Percentiles rank a stretch among this genome's conserved stretches.
Conservation (phyloP, 306 rosid genomes). For the Trifolium fragiferum region DNA sequence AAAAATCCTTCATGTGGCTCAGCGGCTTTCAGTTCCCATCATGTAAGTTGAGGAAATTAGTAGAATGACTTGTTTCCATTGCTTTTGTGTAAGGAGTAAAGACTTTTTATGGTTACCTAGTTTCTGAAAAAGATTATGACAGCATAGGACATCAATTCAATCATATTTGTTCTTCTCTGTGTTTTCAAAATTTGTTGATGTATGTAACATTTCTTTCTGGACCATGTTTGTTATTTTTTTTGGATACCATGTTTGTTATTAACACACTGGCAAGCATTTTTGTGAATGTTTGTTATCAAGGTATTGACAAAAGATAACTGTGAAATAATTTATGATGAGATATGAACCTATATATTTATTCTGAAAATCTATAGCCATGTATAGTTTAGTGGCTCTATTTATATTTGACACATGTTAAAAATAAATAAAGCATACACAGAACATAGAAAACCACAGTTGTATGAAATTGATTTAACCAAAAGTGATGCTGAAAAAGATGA, state of each 20-base stretch:
- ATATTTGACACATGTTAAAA: background rate
- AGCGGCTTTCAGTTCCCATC: too few relatives aligned
- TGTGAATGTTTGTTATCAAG: background rate
- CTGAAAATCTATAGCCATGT: too few relatives aligned
- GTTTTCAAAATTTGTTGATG: conserved; percentile 4
- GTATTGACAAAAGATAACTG: background rate
- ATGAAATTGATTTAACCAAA: too few relatives aligned
- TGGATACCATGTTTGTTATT: background rate
- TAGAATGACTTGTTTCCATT: conserved; percentile 30
- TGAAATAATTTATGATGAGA: background rate
- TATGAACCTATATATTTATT: background rate
- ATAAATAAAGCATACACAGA: background rate
- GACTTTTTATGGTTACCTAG: conserved; percentile 22
- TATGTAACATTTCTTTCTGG: conserved; percentile 14
- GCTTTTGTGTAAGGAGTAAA: background rate
- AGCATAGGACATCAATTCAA: conserved; percentile 6
- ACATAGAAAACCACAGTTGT: too few relatives aligned
- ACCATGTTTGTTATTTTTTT: background rate
- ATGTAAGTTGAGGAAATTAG: conserved; percentile 32
- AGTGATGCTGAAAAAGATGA: background rate
- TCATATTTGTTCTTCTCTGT: background rate
- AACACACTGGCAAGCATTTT: background rate
- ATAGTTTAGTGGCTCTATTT: background rate
- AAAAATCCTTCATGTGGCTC: background rate
- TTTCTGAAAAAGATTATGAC: conserved; percentile 25